These are phyloP conservation scores for Teratosphaeria destructans DNA, from an alignment of 2,329 filamentous ascomycete genomes.

Conservation along the genomic window DNA sequence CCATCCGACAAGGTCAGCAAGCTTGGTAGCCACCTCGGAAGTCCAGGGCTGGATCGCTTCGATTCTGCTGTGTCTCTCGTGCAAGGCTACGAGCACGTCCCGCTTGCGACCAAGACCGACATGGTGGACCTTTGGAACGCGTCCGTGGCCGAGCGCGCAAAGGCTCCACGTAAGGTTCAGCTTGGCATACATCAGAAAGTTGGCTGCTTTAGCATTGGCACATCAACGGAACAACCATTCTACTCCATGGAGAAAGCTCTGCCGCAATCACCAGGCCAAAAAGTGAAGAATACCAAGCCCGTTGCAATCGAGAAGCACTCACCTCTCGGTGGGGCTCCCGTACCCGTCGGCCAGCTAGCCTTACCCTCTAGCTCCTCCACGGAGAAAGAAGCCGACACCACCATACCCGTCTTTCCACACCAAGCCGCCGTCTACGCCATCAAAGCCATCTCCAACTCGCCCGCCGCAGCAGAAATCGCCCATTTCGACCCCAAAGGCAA, in stretches of 20 bases:
- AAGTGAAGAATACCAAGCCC: constrained; percentile 5
- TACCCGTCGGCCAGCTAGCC: constrained; percentile 16
- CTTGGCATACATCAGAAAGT: constrained; percentile 16
- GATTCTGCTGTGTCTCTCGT: constrained; percentile 21
- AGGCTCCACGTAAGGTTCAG: constrained; percentile 18
- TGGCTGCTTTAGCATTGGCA: constrained; percentile 14
- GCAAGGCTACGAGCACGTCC: constrained; percentile 22
- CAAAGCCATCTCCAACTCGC: constrained; percentile 35
- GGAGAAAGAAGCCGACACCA: not conserved
- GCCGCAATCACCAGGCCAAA: constrained; percentile 1
- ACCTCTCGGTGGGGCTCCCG: constrained; percentile 7
- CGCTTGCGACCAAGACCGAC: constrained; percentile 16
- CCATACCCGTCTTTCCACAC: constrained; percentile 33
- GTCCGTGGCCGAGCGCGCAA: constrained; percentile 12
- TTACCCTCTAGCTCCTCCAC: constrained; percentile 4
- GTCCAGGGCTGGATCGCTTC: constrained; percentile 9
- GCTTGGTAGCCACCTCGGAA: constrained; percentile 29
- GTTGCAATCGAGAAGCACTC: constrained; percentile 17
- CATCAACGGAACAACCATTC: constrained; percentile 11
- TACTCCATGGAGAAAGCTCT: constrained; percentile 15
- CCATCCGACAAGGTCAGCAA: constrained; percentile 56
- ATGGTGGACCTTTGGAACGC: constrained; percentile 20
- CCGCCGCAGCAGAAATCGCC: constrained; percentile 42
- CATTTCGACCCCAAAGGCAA: constrained; percentile 58
- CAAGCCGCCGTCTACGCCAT: constrained; percentile 37